Base-by-base conservation (phyloP, 106 monocot genomes). In the Gastrodia elata region DNA sequence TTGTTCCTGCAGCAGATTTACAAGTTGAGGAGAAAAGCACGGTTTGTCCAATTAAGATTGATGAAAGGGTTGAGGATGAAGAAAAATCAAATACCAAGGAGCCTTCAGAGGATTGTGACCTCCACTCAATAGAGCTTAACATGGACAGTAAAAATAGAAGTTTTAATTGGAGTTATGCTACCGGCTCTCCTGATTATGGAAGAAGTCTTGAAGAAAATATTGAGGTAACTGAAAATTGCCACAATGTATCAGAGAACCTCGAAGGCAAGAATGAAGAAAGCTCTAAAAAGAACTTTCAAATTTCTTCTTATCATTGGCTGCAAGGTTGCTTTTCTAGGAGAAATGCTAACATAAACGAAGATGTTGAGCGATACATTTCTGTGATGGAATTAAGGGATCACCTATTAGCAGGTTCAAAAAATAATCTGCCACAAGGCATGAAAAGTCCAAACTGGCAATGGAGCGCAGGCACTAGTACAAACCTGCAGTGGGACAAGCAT, bases 41-140 rank as follows among this genome's bases (percentile, higher is more conserved):
- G 2, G 27, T 58, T 37, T n/a, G 68, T 27, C 71, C 38, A 39
- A 52, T 5, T 28, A 39, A 65, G 16, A 56, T 57, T 44, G 48
- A 71, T 28, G 71, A 70, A n/a, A 73, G 70, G 38, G 67, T 58
- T 48, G 67, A 82, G 2, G 55, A 33, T 77, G 71, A 78, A 20
- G 77, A 73, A 11, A 74, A 82, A 0, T 65, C 76, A 4, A 77
- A 81, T 57, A 52, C n/a, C 2, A 80, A 44, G 27, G 39, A 58
- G 20, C 74, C 55, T 49, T 82, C 86, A 3, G 81, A 68, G 13
- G 86, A 86, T 33, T 88, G 91, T 37, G 91, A 94, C 35, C 58
- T 91, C 69, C 94, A 84, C 52, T 88, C 88, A 1, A 88, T 94
- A n/a, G 91, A 91, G 42, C 82, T 94, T 8, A 91, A 88, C 39